phyloP scores from a whole-genome alignment of 148 eudicot species.

The Persicaria maculosa region DNA sequence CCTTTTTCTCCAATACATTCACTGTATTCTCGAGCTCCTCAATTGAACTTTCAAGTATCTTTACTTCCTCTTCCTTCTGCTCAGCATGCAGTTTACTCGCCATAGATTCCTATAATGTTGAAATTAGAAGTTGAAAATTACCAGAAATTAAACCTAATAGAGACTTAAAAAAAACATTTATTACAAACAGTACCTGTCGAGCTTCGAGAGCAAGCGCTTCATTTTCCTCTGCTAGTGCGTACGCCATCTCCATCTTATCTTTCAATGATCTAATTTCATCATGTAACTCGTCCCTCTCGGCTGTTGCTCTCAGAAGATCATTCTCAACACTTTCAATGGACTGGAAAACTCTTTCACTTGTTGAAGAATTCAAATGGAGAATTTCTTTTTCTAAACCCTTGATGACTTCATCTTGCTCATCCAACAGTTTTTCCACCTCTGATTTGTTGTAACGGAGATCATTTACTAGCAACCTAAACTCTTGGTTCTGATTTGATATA shows the following conservation, averaged over 20 bases:
- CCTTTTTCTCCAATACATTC: constrained; percentile 58
- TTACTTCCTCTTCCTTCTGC: constrained; percentile 68
- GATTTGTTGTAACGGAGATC: constrained; percentile 41
- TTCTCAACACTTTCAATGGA: constrained; percentile 28
- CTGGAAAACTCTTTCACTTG: constrained; percentile 22
- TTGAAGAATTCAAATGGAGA: constrained; percentile 33
- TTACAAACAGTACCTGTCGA: constrained; percentile 37
- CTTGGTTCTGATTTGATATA: constrained; percentile 34
- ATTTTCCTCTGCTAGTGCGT: constrained; percentile 57
- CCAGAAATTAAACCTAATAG: background rate
- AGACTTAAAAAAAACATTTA: background rate
- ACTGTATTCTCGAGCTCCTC: constrained; percentile 64
- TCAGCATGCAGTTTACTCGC: constrained; percentile 55
- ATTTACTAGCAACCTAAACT: constrained; percentile 35
- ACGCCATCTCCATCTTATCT: constrained; percentile 41
- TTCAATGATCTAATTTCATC: constrained; percentile 36
- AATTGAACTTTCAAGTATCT: constrained; percentile 52
- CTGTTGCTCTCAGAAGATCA: constrained; percentile 27
- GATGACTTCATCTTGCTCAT: constrained; percentile 44
- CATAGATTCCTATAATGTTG: constrained; percentile 40
- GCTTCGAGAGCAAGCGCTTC: constrained; percentile 64
- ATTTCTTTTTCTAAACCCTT: constrained; percentile 46
- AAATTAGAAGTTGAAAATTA: background rate
- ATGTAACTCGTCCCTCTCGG: constrained; percentile 39
- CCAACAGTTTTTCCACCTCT: constrained; percentile 39